Conservation (phyloP, 2,329 filamentous ascomycete genomes). For the Paecilomyces sp. region DNA sequence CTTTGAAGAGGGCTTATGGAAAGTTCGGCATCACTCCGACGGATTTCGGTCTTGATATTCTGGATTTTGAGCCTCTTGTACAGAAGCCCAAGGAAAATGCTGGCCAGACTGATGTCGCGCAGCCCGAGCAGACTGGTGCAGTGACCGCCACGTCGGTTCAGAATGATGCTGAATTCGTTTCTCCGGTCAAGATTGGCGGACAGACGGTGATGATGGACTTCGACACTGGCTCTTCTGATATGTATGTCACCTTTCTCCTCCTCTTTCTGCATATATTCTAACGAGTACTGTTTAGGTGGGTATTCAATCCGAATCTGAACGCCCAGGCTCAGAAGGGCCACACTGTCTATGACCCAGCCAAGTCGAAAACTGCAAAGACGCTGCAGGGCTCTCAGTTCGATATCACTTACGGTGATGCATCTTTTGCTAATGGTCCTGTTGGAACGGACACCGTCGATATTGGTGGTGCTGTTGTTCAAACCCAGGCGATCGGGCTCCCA, state of each 20-base stretch:
- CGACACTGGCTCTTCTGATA: conserved; percentile 68
- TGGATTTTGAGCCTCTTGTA: conserved; percentile 27
- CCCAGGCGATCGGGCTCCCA: conserved; percentile 63
- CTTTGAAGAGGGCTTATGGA: conserved; percentile 58
- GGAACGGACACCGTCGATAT: conserved; percentile 62
- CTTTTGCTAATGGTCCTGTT: conserved; percentile 54
- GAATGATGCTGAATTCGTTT: conserved; percentile 63
- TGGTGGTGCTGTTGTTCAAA: conserved; percentile 54
- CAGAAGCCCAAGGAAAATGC: conserved; percentile 14
- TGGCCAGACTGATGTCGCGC: conserved; percentile 17
- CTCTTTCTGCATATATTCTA: conserved; percentile 1
- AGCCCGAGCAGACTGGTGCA: conserved; percentile 40
- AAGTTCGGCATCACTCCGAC: conserved; percentile 56
- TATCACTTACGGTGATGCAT: conserved; percentile 64
- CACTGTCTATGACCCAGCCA: conserved; percentile 46
- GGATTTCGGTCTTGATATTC: conserved; percentile 31
- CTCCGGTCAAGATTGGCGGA: conserved; percentile 61
- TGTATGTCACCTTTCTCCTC: conserved; percentile 38
- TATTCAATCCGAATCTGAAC: conserved; percentile 58
- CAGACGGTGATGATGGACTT: conserved; percentile 64
- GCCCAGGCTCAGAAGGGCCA: conserved; percentile 42
- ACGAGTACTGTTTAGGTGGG: conserved; percentile 46
- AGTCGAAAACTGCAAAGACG: conserved; percentile 45
- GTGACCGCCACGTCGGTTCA: conserved; percentile 59
- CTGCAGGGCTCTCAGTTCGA: conserved; percentile 50